These are phyloP conservation scores for Zygotorulaspora sp. DNA, from an alignment of 805 yeast genomes.

Conservation along the genomic window DNA sequence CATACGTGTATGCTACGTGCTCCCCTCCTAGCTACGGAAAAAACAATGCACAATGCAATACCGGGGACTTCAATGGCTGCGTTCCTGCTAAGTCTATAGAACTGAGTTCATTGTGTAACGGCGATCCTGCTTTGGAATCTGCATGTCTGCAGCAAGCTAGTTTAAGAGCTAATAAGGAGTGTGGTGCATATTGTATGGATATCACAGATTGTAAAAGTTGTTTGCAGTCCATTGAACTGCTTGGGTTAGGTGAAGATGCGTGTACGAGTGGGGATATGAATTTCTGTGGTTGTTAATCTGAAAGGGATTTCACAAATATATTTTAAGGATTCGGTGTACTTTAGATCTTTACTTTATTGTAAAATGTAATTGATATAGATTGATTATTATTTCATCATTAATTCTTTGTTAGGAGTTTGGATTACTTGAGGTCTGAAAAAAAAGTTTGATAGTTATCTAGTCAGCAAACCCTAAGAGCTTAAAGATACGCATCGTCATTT, in stretches of 20 bases:
- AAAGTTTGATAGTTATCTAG: too few species aligned
- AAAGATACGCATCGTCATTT: too few species aligned
- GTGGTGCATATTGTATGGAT: constrained; percentile 12
- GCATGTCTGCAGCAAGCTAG: constrained; percentile 11
- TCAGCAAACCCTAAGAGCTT: too few species aligned
- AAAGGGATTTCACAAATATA: too few species aligned
- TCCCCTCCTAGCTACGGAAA: constrained; percentile 8
- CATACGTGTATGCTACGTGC: constrained; percentile 4
- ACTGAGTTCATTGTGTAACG: constrained; percentile 10
- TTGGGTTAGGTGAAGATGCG: constrained; percentile 7
- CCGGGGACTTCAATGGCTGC: constrained; percentile 11
- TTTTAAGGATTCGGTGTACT: too few species aligned
- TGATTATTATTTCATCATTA: too few species aligned
- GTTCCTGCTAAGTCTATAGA: constrained; percentile 12
- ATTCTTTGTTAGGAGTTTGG: too few species aligned
- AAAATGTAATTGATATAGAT: too few species aligned
- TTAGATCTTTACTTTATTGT: too few species aligned
- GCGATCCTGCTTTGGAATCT: constrained; percentile 11
- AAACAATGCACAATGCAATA: constrained; percentile 10
- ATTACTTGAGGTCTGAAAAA: too few species aligned
- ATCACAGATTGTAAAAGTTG: constrained; percentile 8
- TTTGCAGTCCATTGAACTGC: constrained; percentile 9
- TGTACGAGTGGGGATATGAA: constrained; percentile 9
- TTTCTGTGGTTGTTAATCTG: constrained; percentile 7
- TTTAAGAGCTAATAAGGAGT: constrained; percentile 11